Percentiles rank a stretch among this genome's conserved stretches.
These are phyloP conservation scores for Bipolaris oryzae DNA, from an alignment of 2,329 filamentous ascomycete species.

Conservation along the genomic window DNA sequence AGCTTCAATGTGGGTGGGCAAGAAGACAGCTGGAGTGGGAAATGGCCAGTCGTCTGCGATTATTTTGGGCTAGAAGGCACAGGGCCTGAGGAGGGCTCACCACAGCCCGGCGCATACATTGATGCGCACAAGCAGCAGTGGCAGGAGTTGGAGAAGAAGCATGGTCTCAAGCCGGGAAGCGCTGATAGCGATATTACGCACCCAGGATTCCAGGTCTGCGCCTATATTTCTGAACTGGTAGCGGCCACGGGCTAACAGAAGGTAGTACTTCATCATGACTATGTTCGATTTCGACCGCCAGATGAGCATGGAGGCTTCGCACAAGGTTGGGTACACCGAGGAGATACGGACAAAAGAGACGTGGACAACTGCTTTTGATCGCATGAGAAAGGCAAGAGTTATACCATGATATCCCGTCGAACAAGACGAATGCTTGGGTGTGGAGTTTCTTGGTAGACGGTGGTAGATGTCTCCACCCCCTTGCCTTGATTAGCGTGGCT, in stretches of 20 bases:
- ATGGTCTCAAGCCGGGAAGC: slow-evolving; percentile 46
- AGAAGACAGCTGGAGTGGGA: slow-evolving; percentile 50
- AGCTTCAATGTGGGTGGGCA: slow-evolving; percentile 54
- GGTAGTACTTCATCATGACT: slow-evolving; percentile 42
- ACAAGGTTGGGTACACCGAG: slow-evolving; percentile 48
- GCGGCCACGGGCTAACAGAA: slow-evolving; percentile 6
- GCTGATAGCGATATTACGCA: slow-evolving; percentile 54
- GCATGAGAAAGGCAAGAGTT: slow-evolving; percentile 51
- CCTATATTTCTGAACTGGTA: neutral
- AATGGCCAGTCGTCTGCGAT: slow-evolving; percentile 55
- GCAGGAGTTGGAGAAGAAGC: slow-evolving; percentile 37
- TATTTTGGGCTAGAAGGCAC: slow-evolving; percentile 56
- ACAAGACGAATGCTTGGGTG: neutral
- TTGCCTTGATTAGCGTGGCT: neutral
- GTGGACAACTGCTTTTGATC: slow-evolving; percentile 54
- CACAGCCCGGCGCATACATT: slow-evolving; percentile 40
- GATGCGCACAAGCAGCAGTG: slow-evolving; percentile 35
- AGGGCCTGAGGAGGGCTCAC: slow-evolving; percentile 33
- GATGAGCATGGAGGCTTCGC: slow-evolving; percentile 52
- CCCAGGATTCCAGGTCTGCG: slow-evolving; percentile 38
- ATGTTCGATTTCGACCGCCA: slow-evolving; percentile 57
- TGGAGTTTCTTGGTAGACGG: neutral
- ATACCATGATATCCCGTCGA: slow-evolving; percentile 48
- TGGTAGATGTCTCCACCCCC: neutral
- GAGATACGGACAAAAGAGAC: slow-evolving; percentile 48